Evolutionary conservation across 192 early-diverging fungal species (phyloP), one percentile per base, ranked within the genome.

Genomic region (Lobosporangium transversale): DNA sequence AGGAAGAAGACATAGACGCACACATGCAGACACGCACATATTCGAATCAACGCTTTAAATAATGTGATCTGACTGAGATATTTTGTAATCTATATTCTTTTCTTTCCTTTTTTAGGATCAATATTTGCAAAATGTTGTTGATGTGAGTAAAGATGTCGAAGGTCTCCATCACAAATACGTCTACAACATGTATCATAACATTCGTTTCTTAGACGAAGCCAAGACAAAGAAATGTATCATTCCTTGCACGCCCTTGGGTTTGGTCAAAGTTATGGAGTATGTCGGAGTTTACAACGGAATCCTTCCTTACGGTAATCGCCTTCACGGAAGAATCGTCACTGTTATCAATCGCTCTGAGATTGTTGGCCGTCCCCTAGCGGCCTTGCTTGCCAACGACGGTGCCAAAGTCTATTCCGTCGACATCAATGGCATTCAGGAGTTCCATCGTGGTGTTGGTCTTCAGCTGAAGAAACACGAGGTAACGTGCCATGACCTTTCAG

Each of bases 331-430:
- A 53, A 91, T 90, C 21, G 94, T 99, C 58, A 94, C 95, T 12
- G 81, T 99, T 35, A 87, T 99, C 57, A 99, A 99, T 86, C 91
- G 98, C 36, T 93, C 90, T 78, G 96, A 98, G 78, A 94, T 98
- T 56, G 98, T 99, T 3, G 98, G 98, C 21, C 94, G 97, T 42
- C 98, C 98, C 23, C 83, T 99, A 31, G 98, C 98, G 14, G 95
- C 97, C 10, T 83, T 99, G 62, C 83, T 99, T 35, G 98, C 98
- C 56, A 98, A 99, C 80, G 98, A 99, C 63, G 98, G 98, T 33
- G 98, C 97, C 62, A 95, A 92, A 75, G 97, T 98, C 8, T 98
- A 91, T 83, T 96, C 94, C 15, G 91, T 97, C 31, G 98, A 99
- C 78, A 91, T 96, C 42, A 89, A 88, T 79, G 93, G 94, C 56